These are phyloP conservation scores for Diaporthe sp. DNA, from an alignment of 2,329 filamentous ascomycete genomes.

Conservation along the genomic window DNA sequence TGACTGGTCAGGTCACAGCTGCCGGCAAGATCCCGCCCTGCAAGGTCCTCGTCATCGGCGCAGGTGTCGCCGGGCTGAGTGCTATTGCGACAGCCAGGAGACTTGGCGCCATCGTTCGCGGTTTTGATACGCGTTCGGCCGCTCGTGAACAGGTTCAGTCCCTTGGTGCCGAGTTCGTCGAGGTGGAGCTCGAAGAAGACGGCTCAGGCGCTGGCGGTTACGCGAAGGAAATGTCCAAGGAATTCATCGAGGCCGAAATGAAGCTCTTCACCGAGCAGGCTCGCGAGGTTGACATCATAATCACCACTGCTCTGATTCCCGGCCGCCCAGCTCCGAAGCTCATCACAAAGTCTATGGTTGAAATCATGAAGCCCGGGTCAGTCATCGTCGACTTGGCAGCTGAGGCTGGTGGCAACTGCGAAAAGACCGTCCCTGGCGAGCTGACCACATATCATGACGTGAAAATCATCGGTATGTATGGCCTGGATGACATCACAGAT, in stretches of 20 bases:
- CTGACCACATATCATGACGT: constrained; percentile 80
- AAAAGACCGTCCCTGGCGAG: constrained; percentile 82
- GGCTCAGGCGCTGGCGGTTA: constrained; percentile 89
- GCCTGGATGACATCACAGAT: not conserved
- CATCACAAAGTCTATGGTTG: constrained; percentile 84
- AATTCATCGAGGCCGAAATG: constrained; percentile 94
- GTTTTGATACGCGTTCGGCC: constrained; percentile 91
- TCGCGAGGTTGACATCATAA: constrained; percentile 90
- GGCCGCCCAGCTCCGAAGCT: constrained; percentile 86
- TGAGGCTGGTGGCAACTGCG: constrained; percentile 90
- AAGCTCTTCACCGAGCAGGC: constrained; percentile 91
- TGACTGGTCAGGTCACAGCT: constrained; percentile 91
- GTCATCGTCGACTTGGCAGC: constrained; percentile 90
- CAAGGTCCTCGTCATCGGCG: constrained; percentile 91
- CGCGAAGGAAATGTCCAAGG: constrained; percentile 94
- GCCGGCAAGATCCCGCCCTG: constrained; percentile 92
- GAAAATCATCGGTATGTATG: constrained; percentile 80
- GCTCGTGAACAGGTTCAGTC: constrained; percentile 92
- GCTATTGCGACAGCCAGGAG: constrained; percentile 89
- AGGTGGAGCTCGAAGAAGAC: constrained; percentile 88
- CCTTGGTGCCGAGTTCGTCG: constrained; percentile 89
- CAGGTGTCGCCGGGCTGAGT: constrained; percentile 88
- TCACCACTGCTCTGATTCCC: constrained; percentile 93
- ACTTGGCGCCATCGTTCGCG: constrained; percentile 89
- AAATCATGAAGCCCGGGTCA: constrained; percentile 90